Conservation (phyloP, 2,329 filamentous ascomycete genomes). For the Diplocarpon rosae region DNA sequence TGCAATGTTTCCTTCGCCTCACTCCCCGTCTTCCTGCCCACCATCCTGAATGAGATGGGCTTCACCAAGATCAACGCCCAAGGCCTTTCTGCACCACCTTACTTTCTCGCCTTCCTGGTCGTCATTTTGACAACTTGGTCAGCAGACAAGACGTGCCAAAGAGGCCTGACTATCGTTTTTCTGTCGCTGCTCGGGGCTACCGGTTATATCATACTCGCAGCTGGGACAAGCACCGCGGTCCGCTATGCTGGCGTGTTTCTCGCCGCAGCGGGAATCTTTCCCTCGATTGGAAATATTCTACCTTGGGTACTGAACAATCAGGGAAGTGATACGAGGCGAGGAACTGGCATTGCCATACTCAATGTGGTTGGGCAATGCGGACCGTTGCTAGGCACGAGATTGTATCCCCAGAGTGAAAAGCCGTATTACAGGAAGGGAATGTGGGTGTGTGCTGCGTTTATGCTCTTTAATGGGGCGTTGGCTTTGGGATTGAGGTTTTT, state of each 20-base stretch:
- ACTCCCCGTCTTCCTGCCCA: conserved; percentile 52
- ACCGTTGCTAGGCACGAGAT: conserved; percentile 49
- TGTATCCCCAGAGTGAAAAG: conserved; percentile 42
- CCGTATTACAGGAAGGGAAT: conserved; percentile 43
- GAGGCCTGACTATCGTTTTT: conserved; percentile 2
- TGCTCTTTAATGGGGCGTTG: conserved; percentile 45
- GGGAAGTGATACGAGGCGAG: conserved; percentile 55
- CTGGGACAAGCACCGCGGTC: background rate
- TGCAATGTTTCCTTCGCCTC: conserved; percentile 56
- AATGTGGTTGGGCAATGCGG: conserved; percentile 58
- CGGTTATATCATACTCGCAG: conserved; percentile 10
- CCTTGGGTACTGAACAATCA: conserved; percentile 63
- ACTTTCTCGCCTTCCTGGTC: conserved; percentile 53
- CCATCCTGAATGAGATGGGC: conserved; percentile 54
- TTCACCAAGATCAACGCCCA: conserved; percentile 57
- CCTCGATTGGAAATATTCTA: conserved; percentile 58
- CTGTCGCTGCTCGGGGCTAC: conserved; percentile 3
- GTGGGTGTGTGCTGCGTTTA: conserved; percentile 49
- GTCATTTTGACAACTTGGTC: conserved; percentile 36
- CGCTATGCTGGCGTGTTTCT: conserved; percentile 28
- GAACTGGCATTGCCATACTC: conserved; percentile 53
- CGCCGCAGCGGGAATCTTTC: conserved; percentile 52
- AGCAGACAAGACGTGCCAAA: conserved; percentile 5
- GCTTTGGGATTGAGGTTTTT: conserved; percentile 42
- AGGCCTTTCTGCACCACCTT: conserved; percentile 61